Base-by-base conservation (phyloP, 805 yeast genomes). In the Zygoascus bituminiphila region DNA sequence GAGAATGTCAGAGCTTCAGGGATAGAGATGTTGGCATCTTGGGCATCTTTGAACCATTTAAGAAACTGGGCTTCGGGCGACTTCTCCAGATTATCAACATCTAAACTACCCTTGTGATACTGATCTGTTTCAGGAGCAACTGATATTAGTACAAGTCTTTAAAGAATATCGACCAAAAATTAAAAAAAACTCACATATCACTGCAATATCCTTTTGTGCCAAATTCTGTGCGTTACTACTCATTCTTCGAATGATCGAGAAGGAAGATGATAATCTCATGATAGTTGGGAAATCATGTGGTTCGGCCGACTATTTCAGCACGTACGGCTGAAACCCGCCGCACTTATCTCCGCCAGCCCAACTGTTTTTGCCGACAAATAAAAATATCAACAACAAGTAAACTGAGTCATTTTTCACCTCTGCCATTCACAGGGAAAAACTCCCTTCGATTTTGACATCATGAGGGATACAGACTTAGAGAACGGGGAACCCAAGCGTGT, bases 81-180 rank as follows among this genome's bases (percentile, higher is more conserved):
- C 5, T 62, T 38, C 10, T 61, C 62, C 12, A 88, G 67, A 23
- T 84, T 78, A 0, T 65, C 50, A 40, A 76, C 81, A 44, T 74
- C 72, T 49, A 88, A 66, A 14, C 77, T 72, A 39, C 71, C 77
- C 61, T 84, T 83, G 50, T 81, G 81, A 66, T 89, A 89, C 64
- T 89, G 97, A 57, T 86, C 84, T 0, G 96, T 86, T 58, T 82
- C 77, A 20, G 95, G 96, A 2, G 95, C 95, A 66, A 87, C 81
- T 58, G 73, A 23, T n/a, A 12, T 20, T 20, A 17, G 40, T 44
- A 42, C n/a, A n/a, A n/a, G n/a, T n/a, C n/a, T n/a, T n/a, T n/a
- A n/a, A n/a, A n/a, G 31, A 12, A 9, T 14, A 17, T 12, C 12
- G 19, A 12, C n/a, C 43, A 12, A 21, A 40, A 10, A 20, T 20